phyloP scores from a whole-genome alignment of 1,139 yeast genomes.

The Wickerhamomyces sp. region DNA sequence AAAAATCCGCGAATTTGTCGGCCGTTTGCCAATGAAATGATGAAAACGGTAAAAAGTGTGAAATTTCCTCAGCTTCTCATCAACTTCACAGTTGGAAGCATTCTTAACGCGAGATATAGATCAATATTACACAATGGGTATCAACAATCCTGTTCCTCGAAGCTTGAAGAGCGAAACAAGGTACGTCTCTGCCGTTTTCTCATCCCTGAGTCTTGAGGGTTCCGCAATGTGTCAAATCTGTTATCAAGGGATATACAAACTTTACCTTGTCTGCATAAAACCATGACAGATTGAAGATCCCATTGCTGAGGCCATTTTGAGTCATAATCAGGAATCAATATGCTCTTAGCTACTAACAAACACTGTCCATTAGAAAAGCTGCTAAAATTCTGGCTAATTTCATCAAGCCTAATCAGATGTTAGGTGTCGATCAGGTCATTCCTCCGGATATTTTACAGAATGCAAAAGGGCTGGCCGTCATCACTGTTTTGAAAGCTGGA shows the following conservation, averaged over 20 bases:
- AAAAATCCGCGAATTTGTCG: background rate
- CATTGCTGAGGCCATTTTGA: slow-evolving; percentile 1
- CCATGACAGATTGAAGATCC: background rate
- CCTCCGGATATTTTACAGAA: slow-evolving; percentile 85
- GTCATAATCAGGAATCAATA: too few relatives aligned
- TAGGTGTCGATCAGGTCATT: slow-evolving; percentile 84
- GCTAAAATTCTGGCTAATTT: slow-evolving; percentile 88
- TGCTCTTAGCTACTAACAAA: too few relatives aligned
- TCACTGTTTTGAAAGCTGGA: slow-evolving; percentile 94
- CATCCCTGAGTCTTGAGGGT: background rate
- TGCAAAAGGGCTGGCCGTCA: slow-evolving; percentile 88
- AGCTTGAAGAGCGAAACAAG: slow-evolving; percentile 81
- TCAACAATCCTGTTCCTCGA: slow-evolving; percentile 94
- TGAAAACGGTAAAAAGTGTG: background rate
- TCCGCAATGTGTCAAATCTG: background rate
- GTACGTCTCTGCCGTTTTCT: slow-evolving; percentile 41
- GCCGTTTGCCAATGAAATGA: background rate
- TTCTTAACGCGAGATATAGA: too few relatives aligned
- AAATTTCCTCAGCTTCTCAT: background rate
- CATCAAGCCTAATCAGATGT: slow-evolving; percentile 90
- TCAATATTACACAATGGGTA: slow-evolving; percentile 41
- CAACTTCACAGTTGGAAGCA: too few relatives aligned
- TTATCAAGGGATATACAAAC: background rate
- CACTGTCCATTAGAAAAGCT: slow-evolving; percentile 59
- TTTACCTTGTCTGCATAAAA: too few relatives aligned